Evolutionary conservation across 768 basidiomycete species (phyloP), one percentile per base, ranked within the genome.

Genomic region (Kwoniella sp.): DNA sequence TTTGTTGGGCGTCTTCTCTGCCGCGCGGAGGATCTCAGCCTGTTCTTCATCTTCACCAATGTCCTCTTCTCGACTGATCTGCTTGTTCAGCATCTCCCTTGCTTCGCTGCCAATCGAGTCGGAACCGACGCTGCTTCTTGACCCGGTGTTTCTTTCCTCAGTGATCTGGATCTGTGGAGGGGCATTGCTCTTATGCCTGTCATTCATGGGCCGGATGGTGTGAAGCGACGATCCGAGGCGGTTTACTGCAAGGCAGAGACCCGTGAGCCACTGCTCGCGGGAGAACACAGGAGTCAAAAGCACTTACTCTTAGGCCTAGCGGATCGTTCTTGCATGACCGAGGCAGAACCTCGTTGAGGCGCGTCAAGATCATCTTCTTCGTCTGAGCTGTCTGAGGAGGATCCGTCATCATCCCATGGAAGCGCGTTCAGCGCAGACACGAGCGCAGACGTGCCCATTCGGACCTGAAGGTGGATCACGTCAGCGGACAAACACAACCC

Each of bases 381-480:
- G n/a, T 66, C 68, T 3, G 44, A 53, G 23, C 63, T 56, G n/a
- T 66, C 68, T 3, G 44, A 53, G 23, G 27, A 37, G 2, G 58
- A 59, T n/a, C 20, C 50, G 11, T 63, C 63, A 15, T 62, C 65
- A 19, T 70, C 65, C 61, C 58, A 60, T 5, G 69, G 63, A 22
- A 70, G 28, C 5, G 69, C 63, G 31, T 65, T 65, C 26, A 70
- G 33, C 19, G 69, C 69, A 4, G 69, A 70, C 17, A 70, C 50
- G 33, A 70, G 58, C 28, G 69, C 69, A 22, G 69, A 70, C 20
- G 69, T 57, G 26, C 69, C 69, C 65, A 70, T 65, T 22, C 65
- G 62, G 25, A 66, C 57, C 65, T 70, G 46, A 46, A 31, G 41
- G 11, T 26, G 33, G 41, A 38, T 38, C 39, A 25, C 31, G 42